Evolutionary conservation across 768 basidiomycete genomes (phyloP), one percentile per base, ranked within the genome.

Genomic region (Cantharellus anzutake): DNA sequence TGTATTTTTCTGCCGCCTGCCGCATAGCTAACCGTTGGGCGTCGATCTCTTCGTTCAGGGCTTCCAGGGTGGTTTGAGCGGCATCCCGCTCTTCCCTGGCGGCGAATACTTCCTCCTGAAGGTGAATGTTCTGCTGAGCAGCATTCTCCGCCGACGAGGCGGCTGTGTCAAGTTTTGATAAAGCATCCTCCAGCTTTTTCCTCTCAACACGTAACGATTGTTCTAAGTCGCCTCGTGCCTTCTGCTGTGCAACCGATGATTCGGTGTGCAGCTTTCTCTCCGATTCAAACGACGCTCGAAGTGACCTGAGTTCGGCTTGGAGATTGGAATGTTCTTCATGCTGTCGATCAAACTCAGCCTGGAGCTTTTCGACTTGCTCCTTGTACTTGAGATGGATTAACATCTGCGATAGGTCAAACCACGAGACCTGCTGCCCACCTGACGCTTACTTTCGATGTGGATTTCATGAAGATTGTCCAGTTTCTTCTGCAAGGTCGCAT

Each of bases 361-460:
- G 7, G 37, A 57, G 40, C 14, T 42, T 37, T 40, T 38, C 56
- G 34, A 57, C 14, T 38, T 41, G 5, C 38, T 57, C 56, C 14
- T 42, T 39, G 11, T 57, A 41, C 56, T 55, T n/a, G 7, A 34
- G 34, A 7, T 5, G 52, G 35, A 55, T 14, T 14, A 14, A 55
- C 34, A 11, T 55, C 44, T 48, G 29, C 44, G 11, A 11, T 29
- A 48, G 52, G 35, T 14, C 38, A 55, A 14, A 14, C 34, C 38
- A 14, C 11, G 52, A 38, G 52, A 37, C 5, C 16, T 41, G 41
- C 16, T 40, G 50, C 61, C 4, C 40, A 62, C 62, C 37, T 55
- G 61, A 3, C 39, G 41, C 38, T 58, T 63, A 34, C n/a, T 51
- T n/a, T 63, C 62, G 7, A 42, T 35, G 48, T 63, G 62, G 7